These are phyloP conservation scores for Choiromyces venosus DNA, from an alignment of 495 filamentous ascomycete species.

Conservation along the genomic window DNA sequence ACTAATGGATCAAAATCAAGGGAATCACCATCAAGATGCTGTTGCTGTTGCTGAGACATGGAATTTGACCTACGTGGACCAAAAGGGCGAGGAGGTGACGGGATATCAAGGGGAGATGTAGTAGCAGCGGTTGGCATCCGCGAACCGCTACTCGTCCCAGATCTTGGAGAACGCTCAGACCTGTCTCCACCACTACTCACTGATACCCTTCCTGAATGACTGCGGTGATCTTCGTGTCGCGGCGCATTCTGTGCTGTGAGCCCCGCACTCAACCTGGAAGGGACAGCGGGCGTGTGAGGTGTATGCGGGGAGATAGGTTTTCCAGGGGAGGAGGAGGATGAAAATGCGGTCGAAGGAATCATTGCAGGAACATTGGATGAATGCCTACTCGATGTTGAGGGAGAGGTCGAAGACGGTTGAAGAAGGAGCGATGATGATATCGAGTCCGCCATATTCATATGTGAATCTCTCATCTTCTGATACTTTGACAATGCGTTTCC, in stretches of 20 bases:
- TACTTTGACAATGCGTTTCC: conserved; percentile 61
- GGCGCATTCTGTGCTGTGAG: conserved; percentile 36
- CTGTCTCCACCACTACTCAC: neutral
- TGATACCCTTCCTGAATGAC: neutral
- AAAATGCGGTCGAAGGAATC: conserved; percentile 74
- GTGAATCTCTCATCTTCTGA: conserved; percentile 82
- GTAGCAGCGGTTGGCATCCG: conserved; percentile 36
- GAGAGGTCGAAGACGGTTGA: conserved; percentile 70
- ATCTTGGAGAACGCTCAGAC: neutral
- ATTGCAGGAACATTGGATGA: conserved; percentile 76
- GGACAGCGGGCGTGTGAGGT: conserved; percentile 87
- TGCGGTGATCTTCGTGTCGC: conserved; percentile 23
- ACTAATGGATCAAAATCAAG: conserved; percentile 24
- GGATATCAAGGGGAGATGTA: conserved; percentile 53
- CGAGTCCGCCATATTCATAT: conserved; percentile 77
- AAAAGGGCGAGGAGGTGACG: conserved; percentile 36
- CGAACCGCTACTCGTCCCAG: neutral
- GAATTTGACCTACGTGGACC: conserved; percentile 43
- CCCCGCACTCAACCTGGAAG: conserved; percentile 75
- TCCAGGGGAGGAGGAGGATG: conserved; percentile 78
- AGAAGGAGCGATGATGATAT: conserved; percentile 78
- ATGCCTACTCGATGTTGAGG: conserved; percentile 64
- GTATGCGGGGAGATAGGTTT: conserved; percentile 92
- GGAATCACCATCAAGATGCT: conserved; percentile 13
- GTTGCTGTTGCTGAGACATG: conserved; percentile 32